These are phyloP conservation scores for Edaphochlamys debaryana DNA, from an alignment of 139 green algal species.

Conservation along the genomic window DNA sequence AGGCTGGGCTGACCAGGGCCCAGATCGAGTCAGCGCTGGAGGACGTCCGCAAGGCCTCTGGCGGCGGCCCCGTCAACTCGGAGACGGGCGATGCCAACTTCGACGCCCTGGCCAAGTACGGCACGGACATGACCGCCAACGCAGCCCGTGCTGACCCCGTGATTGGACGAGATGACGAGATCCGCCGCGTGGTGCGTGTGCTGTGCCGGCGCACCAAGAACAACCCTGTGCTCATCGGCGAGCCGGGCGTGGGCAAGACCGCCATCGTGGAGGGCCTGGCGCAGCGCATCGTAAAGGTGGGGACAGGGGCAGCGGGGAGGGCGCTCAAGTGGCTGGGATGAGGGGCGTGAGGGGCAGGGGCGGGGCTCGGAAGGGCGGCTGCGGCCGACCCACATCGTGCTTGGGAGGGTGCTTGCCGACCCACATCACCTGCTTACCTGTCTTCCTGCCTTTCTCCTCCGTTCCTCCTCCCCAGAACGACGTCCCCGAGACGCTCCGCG, in stretches of 20 bases:
- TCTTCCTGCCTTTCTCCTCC: not conserved
- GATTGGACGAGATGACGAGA: conserved; percentile 84
- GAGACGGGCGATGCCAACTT: conserved; percentile 81
- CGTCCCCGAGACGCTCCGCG: conserved; percentile 80
- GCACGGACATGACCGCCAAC: conserved; percentile 91
- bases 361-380: not conserved
- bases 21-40: conserved; percentile 78
- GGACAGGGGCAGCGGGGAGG: conserved; percentile 68
- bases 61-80: conserved; percentile 57
- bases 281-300: conserved; percentile 86
- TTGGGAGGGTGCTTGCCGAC: not conserved
- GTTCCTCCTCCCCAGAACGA: conserved; percentile 65
- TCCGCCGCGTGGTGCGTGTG: conserved; percentile 87
- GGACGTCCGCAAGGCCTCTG: conserved; percentile 62
- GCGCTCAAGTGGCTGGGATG: no score
- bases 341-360: not conserved
- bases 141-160: conserved; percentile 94
- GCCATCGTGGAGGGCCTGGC: conserved; percentile 92
- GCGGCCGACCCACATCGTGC: not conserved
- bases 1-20: conserved; percentile 64
- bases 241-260: conserved; percentile 82
- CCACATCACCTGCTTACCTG: not conserved
- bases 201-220: conserved; percentile 96
- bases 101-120: conserved; percentile 92
- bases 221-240: conserved; percentile 97